Percentiles rank a stretch among this genome's conserved stretches.
phyloP scores from a whole-genome alignment of 352 stramenopile genomes.

The Peronospora destructor region DNA sequence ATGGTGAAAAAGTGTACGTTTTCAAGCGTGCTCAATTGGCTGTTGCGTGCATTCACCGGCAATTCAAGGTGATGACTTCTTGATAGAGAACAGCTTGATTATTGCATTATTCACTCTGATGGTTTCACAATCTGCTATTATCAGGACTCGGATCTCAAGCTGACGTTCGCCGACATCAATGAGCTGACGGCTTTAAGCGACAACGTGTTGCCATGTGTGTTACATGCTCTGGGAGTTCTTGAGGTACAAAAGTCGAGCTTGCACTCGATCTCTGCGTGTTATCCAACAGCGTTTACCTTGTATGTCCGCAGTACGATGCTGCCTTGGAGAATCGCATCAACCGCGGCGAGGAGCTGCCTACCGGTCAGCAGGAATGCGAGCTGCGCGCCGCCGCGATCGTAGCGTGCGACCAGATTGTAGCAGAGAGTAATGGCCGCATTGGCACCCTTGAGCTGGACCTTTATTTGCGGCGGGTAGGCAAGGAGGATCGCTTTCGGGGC shows the following conservation, averaged over 20 bases:
- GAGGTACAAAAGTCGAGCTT: slow-evolving; percentile 32
- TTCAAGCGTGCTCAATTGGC: slow-evolving; percentile 69
- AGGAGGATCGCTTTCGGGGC: slow-evolving; percentile 57
- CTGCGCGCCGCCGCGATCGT: slow-evolving; percentile 59
- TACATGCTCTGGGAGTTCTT: slow-evolving; percentile 61
- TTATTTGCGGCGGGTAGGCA: slow-evolving; percentile 74
- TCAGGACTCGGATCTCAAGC: slow-evolving; percentile 40
- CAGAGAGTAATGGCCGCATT: slow-evolving; percentile 41
- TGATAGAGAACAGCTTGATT: not conserved
- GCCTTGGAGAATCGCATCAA: slow-evolving; percentile 48
- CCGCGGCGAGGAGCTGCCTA: slow-evolving; percentile 38
- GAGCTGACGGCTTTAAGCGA: slow-evolving; percentile 60
- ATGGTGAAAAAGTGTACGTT: slow-evolving; percentile 47
- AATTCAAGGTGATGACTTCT: slow-evolving; percentile 43
- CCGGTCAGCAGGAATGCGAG: slow-evolving; percentile 49
- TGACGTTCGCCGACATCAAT: slow-evolving; percentile 55
- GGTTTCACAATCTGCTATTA: slow-evolving; percentile 1
- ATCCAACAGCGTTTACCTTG: slow-evolving; percentile 4
- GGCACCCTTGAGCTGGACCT: slow-evolving; percentile 43
- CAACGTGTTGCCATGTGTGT: slow-evolving; percentile 72
- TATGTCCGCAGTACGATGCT: slow-evolving; percentile 38
- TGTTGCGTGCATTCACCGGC: slow-evolving; percentile 44
- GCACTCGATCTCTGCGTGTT: not conserved
- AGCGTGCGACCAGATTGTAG: slow-evolving; percentile 62
- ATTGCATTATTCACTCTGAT: not conserved